Evolutionary conservation across 768 basidiomycete species (phyloP), one percentile per base, ranked within the genome.

Genomic region (Coprinopsis cinerea): DNA sequence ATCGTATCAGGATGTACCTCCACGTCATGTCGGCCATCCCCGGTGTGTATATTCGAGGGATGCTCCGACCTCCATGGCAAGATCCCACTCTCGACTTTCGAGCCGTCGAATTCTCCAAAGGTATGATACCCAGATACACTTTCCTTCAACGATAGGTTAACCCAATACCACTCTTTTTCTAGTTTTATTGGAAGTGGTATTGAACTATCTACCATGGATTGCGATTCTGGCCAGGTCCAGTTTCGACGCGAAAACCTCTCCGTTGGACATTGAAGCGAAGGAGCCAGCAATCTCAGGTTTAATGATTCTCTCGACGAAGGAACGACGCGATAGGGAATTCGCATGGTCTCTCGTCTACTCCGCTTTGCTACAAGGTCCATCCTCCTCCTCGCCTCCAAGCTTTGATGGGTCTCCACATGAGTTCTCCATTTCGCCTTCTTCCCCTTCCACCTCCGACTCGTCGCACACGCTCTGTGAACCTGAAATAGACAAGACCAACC

Each of bases 21-120:
- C 41, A 43, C 10, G 25, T 43, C 41, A 43, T 43, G 41, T 43
- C 41, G 22, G 25, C 23, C 11, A 43, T 43, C 23, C 41, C 41
- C 4, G 41, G 41, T 43, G 22, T 43, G 6, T 43, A 43, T 17
- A 23, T 43, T 17, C 7, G 41, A 43, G 17, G 23, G 20, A 25
- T 43, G 9, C 18, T 43, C 17, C 9, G 25, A 9, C 41, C 18
- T 25, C 41, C 41, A 7, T 43, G 41, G 41, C 11, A 39, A 17
- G 18, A 13, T 39, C 10, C 10, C 37, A 20, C 9, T 17, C 7
- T 39, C 13, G 37, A 11, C 18, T 39, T 6, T 17, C 9, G 18
- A 20, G 18, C 13, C 9, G 18, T 39, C 37, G 11, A 14, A 7
- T 9, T 39, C 9, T 20, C 37, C 7, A 17, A 39, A 39, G 37